Evolutionary conservation across 306 rosid species (phyloP).

Genomic region (Quercus wislizeni): DNA sequence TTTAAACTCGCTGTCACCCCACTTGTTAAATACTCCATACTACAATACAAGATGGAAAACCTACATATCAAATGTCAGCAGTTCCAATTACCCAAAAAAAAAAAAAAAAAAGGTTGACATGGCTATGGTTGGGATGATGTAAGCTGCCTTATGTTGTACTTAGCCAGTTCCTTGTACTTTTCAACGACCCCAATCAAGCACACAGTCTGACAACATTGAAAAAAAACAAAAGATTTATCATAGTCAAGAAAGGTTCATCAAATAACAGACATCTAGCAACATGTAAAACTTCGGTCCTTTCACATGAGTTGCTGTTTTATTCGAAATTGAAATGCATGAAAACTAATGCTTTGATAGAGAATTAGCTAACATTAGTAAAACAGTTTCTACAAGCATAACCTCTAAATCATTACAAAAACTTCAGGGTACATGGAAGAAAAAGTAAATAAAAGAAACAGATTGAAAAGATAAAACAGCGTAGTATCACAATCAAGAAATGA

Average conservation of each 20-base stretch:
- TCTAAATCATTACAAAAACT: not conserved
- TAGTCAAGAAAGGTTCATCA: not conserved
- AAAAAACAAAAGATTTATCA: not conserved
- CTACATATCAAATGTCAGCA: not conserved
- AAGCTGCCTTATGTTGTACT: slow-evolving; percentile 92
- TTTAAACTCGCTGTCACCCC: too few relatives aligned
- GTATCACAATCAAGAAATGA: not conserved
- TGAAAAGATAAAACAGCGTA: not conserved
- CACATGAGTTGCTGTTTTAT: too few relatives aligned
- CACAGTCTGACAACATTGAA: slow-evolving; percentile 60
- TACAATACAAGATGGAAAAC: too few relatives aligned
- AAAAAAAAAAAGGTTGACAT: not conserved
- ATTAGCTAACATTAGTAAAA: not conserved
- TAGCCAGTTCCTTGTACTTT: slow-evolving; percentile 75
- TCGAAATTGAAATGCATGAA: too few relatives aligned
- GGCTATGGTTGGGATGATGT: slow-evolving; percentile 51
- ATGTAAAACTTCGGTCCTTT: not conserved
- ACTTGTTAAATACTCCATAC: too few relatives aligned
- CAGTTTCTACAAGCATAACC: not conserved
- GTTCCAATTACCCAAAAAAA: not conserved
- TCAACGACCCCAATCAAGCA: slow-evolving; percentile 89
- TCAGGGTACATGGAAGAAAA: too few relatives aligned
- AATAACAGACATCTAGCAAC: not conserved
- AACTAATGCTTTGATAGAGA: not conserved
- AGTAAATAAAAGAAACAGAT: not conserved